Base-by-base conservation (phyloP, 306 rosid genomes). In the Oxytropis ochrocephala region DNA sequence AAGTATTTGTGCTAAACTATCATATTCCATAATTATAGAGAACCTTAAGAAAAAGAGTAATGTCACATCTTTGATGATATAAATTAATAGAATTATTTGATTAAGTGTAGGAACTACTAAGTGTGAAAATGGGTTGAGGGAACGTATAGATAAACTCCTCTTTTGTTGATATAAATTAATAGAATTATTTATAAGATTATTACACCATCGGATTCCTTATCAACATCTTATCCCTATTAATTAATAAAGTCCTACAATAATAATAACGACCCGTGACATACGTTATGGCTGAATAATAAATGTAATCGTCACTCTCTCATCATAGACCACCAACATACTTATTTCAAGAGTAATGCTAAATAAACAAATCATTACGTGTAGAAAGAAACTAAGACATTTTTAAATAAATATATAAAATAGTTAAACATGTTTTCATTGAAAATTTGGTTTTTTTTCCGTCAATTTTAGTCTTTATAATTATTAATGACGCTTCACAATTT, bases 181-280 rank as follows among this genome's bases (percentile, higher is more conserved):
- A n/a, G n/a, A n/a, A n/a, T n/a, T n/a, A n/a, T n/a, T n/a, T 36
- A 13, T 52, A 51, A 57, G 57, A 32, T n/a, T 38, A 39, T 2
- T 39, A 19, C 73, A 64, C 73, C 51, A 69, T 50, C 14, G 64
- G 64, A 51, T 69, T 61, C 69, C 69, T 57, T 16, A 49, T 57
- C 44, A 6, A n/a, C 18, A 42, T 42, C 64, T 74, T 53, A 41
- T 41, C 69, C 32, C 1, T 17, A 36, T 46, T 75, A 64, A 43
- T 64, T 46, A 69, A 69, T 46, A 69, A 69, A 33, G 43, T 51
- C 59, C 60, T 30, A 62, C 49, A 24, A 21, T 2, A 68, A 75
- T 61, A 55, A 38, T 55, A 78, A 47, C 49, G 51, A 44, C 75
- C 75, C 69, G 65, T 72, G 78, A 65, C 74, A 56, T 64, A 47